These are phyloP conservation scores for Staphylotrichum longicolle DNA, from an alignment of 495 filamentous ascomycete species.

Conservation along the genomic window DNA sequence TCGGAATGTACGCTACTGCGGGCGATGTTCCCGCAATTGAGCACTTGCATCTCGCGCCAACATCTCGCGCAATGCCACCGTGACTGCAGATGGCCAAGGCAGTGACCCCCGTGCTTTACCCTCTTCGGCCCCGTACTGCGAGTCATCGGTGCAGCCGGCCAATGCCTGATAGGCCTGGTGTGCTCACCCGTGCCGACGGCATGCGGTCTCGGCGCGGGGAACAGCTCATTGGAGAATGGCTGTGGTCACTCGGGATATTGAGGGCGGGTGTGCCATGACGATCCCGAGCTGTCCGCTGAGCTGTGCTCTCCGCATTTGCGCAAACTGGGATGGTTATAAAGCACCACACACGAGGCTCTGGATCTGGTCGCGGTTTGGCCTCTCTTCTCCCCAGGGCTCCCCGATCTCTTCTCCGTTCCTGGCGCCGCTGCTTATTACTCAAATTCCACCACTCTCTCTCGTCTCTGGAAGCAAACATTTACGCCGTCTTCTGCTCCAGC, in stretches of 20 bases:
- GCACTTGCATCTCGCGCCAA: conserved; percentile 24
- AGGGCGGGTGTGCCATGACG: conserved; percentile 20
- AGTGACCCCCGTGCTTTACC: conserved; percentile 18
- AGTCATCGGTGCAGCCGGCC: conserved; percentile 25
- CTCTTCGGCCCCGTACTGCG: conserved; percentile 24
- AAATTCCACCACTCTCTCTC: not conserved
- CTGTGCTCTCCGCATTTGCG: conserved; percentile 38
- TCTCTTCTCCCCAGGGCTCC: not conserved
- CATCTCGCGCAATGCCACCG: conserved; percentile 17
- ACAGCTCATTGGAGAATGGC: conserved; percentile 33
- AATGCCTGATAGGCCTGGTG: conserved; percentile 18
- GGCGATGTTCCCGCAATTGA: conserved; percentile 26
- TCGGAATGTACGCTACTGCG: not conserved
- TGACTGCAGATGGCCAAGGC: conserved; percentile 18
- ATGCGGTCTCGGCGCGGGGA: conserved; percentile 14
- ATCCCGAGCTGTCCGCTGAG: conserved; percentile 8
- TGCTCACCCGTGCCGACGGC: conserved; percentile 21
- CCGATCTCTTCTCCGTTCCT: not conserved
- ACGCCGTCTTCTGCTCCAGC: too few relatives aligned
- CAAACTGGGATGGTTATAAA: conserved; percentile 30
- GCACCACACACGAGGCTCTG: not conserved
- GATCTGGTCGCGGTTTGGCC: not conserved
- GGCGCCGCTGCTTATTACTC: not conserved
- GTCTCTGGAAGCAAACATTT: too few relatives aligned
- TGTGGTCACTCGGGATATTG: conserved; percentile 16